Percentiles rank a stretch among this genome's conserved stretches.
Evolutionary conservation across 2,329 filamentous ascomycete genomes (phyloP).

Genomic region (Apiospora saccharicola): DNA sequence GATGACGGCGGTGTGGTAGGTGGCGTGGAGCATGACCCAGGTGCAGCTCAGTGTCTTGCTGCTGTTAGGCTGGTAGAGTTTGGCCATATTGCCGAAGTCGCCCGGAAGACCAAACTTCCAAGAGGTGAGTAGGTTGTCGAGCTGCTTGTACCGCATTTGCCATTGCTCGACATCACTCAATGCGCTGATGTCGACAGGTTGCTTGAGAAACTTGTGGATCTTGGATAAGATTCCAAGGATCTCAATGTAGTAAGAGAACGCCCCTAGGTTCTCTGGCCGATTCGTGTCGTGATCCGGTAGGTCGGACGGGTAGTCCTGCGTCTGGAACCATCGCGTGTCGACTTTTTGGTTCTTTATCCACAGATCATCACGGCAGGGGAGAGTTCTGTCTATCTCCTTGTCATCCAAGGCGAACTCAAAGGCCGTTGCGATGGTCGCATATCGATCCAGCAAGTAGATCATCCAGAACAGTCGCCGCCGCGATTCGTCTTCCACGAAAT

Average conservation of each 20-base stretch:
- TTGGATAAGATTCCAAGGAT: constrained; percentile 86
- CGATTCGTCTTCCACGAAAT: constrained; percentile 90
- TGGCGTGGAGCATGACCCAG: constrained; percentile 91
- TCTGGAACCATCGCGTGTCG: constrained; percentile 82
- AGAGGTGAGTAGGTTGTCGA: constrained; percentile 78
- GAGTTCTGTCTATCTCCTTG: constrained; percentile 84
- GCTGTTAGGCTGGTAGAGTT: constrained; percentile 74
- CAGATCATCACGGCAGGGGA: constrained; percentile 87
- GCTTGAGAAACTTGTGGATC: constrained; percentile 88
- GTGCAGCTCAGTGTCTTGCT: constrained; percentile 78
- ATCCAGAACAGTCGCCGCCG: constrained; percentile 90
- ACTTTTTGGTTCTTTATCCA: constrained; percentile 86
- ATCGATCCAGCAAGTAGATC: constrained; percentile 88
- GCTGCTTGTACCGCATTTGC: constrained; percentile 85
- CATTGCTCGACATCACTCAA: constrained; percentile 86
- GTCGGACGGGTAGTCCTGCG: constrained; percentile 52
- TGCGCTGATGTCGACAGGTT: constrained; percentile 86
- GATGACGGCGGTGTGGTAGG: constrained; percentile 89
- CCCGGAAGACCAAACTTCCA: constrained; percentile 87
- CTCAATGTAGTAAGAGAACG: constrained; percentile 91
- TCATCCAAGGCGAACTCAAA: constrained; percentile 92
- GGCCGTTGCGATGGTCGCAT: constrained; percentile 88
- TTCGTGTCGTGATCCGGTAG: constrained; percentile 69
- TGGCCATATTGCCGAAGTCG: constrained; percentile 85
- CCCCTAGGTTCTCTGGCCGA: constrained; percentile 81